Evolutionary conservation across 2,329 filamentous ascomycete genomes (phyloP), one percentile per base, ranked within the genome.

Genomic region (Sclerotinia borealis): DNA sequence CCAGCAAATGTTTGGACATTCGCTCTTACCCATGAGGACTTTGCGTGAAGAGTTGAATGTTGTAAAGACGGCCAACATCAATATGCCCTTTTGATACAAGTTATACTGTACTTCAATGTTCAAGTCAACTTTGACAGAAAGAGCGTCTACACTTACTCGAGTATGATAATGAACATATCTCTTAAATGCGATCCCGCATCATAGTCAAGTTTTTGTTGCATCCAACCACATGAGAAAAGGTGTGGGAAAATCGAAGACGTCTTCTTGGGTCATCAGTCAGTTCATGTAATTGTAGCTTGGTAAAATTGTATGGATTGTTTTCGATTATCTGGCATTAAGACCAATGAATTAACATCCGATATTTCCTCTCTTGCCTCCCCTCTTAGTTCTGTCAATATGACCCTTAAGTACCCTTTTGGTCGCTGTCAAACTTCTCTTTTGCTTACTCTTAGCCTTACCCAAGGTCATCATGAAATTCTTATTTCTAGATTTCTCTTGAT

Each of bases 391-490:
- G 63, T 93, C 87, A 34, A 93, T 83, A 77, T 98, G 93, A 2
- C 87, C 90, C 75, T 85, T 88, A 68, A 98, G 77, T 41, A 92
- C 85, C 78, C 89, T 92, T 73, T 85, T 85, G 68, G 92, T 92
- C 97, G 89, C 15, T 91, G 85, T n/a, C 76, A 99, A 79, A 84
- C 92, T 96, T 73, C 93, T 85, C 87, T 97, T 97, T 73, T 95
- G 89, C 83, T 98, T 99, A 69, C 84, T 85, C 82, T 95, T 96
- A 13, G 95, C 95, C 81, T 99, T 98, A 64, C 93, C 91, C 65
- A 99, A 79, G 45, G 93, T 98, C 95, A 99, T 99, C 72, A 99
- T 76, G 78, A 99, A 96, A 77, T 99, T 99, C 90, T 99, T 99
- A 83, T 91, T 92, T 70, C 93, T 83, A 48, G 90, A 86, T 85